These are phyloP conservation scores for Xylariaceae sp. DNA, from an alignment of 2,329 filamentous ascomycete species.

Conservation along the genomic window DNA sequence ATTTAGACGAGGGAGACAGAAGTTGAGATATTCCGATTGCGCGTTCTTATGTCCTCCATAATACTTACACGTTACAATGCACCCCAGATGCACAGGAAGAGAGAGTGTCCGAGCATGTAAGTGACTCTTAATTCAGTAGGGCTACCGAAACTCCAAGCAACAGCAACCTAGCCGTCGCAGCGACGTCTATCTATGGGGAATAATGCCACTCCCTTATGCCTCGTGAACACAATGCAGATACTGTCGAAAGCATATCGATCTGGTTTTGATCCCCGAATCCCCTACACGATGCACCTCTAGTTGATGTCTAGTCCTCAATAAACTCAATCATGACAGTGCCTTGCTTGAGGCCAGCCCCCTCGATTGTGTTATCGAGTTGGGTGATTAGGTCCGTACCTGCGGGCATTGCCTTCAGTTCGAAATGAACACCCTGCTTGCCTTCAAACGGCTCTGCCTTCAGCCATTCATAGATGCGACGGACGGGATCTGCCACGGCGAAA, in stretches of 20 bases:
- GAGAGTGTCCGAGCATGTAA: not conserved
- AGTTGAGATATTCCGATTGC: not conserved
- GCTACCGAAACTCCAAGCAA: slow-evolving; percentile 15
- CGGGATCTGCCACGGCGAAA: slow-evolving; percentile 78
- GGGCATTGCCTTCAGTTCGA: slow-evolving; percentile 85
- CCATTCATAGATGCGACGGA: slow-evolving; percentile 92
- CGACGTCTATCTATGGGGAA: slow-evolving; percentile 21
- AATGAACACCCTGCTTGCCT: slow-evolving; percentile 76
- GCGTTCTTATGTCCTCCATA: too few species aligned
- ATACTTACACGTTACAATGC: too few species aligned
- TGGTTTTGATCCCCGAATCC: not conserved
- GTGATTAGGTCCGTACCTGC: slow-evolving; percentile 82
- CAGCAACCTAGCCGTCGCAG: slow-evolving; percentile 2
- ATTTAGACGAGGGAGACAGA: not conserved
- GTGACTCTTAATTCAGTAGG: slow-evolving; percentile 5
- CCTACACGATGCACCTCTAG: not conserved
- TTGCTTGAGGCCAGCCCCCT: slow-evolving; percentile 85
- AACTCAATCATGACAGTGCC: slow-evolving; percentile 97
- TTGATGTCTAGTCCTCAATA: slow-evolving; percentile 58
- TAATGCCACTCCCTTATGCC: slow-evolving; percentile 7
- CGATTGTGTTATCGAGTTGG: slow-evolving; percentile 73
- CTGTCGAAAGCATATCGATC: not conserved
- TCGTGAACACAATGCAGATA: not conserved
- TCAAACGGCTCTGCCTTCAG: slow-evolving; percentile 87
- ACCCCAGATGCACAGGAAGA: too few species aligned